Evolutionary conservation across 2,329 filamentous ascomycete genomes (phyloP), one percentile per base, ranked within the genome.

Genomic region (Aphanoascus verrucosus): DNA sequence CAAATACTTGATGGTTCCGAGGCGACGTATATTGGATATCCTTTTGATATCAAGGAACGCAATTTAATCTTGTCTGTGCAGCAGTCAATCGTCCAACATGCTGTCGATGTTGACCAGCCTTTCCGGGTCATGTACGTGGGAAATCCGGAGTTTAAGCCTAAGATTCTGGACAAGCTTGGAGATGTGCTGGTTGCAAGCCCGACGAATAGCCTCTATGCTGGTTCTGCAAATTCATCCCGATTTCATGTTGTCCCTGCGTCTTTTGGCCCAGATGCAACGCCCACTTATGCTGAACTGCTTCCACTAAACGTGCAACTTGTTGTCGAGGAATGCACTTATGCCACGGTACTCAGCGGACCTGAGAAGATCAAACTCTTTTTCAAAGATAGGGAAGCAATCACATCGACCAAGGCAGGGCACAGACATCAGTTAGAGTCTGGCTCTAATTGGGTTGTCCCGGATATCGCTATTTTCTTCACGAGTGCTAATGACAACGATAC

Each of bases 201-300:
- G 17, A 60, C 58, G 20, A 60, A 63, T 49, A 62, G 63, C 37
- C 64, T 63, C 8, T 65, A 64, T 50, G 62, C 60, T 35, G 67
- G 65, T 58, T 69, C 65, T 17, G 60, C 65, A 17, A 68, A 72
- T 50, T 69, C 71, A 14, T 72, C 72, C 35, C 67, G 71, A 42
- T 76, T 72, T 57, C 73, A 74, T 60, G 69, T 76, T 53, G 69
- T 76, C 35, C 73, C 73, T 9, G 72, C 73, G 8, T 72, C 72
- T 0, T 74, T 72, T 59, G 73, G 72, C 44, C 65, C 67, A 35
- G 72, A 69, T 19, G 64, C 69, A 28, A 63, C 70, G 34, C 69
- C 73, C 5, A 74, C 73, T 40, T 72, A 72, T 61, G 73, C 74
- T 12, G 72, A 76, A 48, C 69, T 76, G 23, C 69, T 76, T 23